phyloP scores from a whole-genome alignment of 108 stramenopile genomes.

The Skeletonema menzelii region DNA sequence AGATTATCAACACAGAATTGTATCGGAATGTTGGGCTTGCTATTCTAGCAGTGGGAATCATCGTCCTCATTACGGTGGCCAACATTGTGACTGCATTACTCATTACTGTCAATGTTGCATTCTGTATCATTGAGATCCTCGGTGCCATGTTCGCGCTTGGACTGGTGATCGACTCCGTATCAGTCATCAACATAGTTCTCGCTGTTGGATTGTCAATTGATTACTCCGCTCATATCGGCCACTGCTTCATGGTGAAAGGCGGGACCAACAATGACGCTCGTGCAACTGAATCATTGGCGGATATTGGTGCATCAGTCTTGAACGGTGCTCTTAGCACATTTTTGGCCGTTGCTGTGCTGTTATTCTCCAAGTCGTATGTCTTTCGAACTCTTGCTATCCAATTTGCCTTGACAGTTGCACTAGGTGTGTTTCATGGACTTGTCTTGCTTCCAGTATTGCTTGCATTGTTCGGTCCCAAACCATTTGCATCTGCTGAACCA shows the following conservation, averaged over 20 bases:
- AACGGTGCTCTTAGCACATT: constrained; percentile 78
- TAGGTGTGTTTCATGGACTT: constrained; percentile 68
- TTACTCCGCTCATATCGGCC: constrained; percentile 82
- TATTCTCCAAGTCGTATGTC: constrained; percentile 62
- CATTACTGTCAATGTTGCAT: constrained; percentile 72
- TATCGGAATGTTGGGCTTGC: constrained; percentile 63
- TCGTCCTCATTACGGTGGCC: constrained; percentile 66
- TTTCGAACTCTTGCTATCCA: constrained; percentile 57
- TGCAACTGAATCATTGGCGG: constrained; percentile 57
- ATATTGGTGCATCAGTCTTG: constrained; percentile 76
- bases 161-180: constrained; percentile 77
- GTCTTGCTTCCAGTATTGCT: constrained; percentile 69
- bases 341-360: constrained; percentile 70
- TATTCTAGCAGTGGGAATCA: constrained; percentile 52
- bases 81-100: constrained; percentile 61
- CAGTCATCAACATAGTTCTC: constrained; percentile 83
- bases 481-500: constrained; percentile 52
- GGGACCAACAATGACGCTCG: constrained; percentile 63
- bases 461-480: constrained; percentile 56
- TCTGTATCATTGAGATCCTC: constrained; percentile 79
- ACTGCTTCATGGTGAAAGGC: constrained; percentile 71
- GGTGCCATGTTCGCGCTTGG: constrained; percentile 85
- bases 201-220: constrained; percentile 88
- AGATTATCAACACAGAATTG: constrained; percentile 55
- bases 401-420: constrained; percentile 62